These are phyloP conservation scores for Epithele typhae DNA, from an alignment of 768 basidiomycete genomes.

Conservation along the genomic window DNA sequence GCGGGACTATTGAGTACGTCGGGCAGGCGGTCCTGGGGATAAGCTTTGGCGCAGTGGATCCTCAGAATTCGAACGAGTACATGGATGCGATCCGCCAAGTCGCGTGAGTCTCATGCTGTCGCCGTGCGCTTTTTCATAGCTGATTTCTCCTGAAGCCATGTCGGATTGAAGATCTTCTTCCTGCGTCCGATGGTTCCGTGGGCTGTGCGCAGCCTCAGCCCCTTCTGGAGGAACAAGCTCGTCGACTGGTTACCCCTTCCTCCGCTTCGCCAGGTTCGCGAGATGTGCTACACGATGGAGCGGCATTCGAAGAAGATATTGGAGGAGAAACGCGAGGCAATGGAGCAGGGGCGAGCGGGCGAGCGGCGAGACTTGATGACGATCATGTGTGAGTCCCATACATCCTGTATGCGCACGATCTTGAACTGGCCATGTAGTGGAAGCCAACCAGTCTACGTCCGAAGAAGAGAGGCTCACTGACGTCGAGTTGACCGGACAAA, in stretches of 20 bases:
- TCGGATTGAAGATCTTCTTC: constrained; percentile 22
- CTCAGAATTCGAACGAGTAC: constrained; percentile 24
- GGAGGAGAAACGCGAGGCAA: constrained; percentile 24
- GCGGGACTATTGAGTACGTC: constrained; percentile 33
- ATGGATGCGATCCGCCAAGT: constrained; percentile 26
- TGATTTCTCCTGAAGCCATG: constrained; percentile 17
- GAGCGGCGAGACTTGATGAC: constrained; percentile 34
- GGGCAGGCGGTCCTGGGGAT: constrained; percentile 31
- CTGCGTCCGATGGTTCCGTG: constrained; percentile 30
- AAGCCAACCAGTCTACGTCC: constrained; percentile 28
- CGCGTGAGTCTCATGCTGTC: constrained; percentile 21
- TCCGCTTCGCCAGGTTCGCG: constrained; percentile 24
- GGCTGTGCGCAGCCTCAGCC: constrained; percentile 25
- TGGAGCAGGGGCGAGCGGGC: constrained; percentile 11
- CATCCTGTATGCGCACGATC: not conserved
- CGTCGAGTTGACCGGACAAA: constrained; percentile 34
- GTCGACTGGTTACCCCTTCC: constrained; percentile 29
- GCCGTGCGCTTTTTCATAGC: not conserved
- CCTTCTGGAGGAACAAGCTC: constrained; percentile 25
- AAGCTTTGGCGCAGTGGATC: constrained; percentile 27
- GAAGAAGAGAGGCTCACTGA: constrained; percentile 30
- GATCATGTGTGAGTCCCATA: constrained; percentile 31
- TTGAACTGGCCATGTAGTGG: constrained; percentile 21
- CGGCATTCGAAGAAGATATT: constrained; percentile 25
- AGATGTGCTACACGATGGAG: constrained; percentile 28